Conservation (phyloP, 2,329 filamentous ascomycete genomes). For the Dactylonectria macrodidyma region DNA sequence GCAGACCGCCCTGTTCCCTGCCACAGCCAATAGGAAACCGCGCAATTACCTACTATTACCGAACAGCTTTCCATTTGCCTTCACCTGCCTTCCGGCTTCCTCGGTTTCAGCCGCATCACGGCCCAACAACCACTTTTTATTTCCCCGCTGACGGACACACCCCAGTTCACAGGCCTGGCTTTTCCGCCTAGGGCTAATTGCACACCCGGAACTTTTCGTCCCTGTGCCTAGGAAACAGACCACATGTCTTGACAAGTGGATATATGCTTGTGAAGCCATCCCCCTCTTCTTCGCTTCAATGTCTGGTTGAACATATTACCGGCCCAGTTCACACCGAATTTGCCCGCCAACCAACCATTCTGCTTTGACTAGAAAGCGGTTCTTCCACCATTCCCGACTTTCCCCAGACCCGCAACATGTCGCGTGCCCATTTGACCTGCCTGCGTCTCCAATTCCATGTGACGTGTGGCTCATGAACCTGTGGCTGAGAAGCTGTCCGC, state of each 20-base stretch:
- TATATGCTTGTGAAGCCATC: background rate
- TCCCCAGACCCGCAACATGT: constrained; percentile 33
- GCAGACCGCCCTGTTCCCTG: constrained; percentile 41
- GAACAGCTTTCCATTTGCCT: constrained; percentile 13
- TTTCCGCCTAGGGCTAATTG: constrained; percentile 9
- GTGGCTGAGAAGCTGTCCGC: constrained; percentile 16
- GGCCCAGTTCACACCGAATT: background rate
- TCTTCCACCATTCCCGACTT: background rate
- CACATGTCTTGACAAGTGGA: constrained; percentile 4
- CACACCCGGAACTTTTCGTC: constrained; percentile 7
- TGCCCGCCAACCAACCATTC: background rate
- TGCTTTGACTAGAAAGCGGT: no score
- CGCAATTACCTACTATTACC: constrained; percentile 40
- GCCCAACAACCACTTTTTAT: constrained; percentile 10
- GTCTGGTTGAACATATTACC: constrained; percentile 19
- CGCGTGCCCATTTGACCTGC: constrained; percentile 27
- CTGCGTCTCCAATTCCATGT: constrained; percentile 6
- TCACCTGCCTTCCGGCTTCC: constrained; percentile 10
- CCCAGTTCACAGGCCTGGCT: constrained; percentile 9
- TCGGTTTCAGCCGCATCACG: constrained; percentile 36
- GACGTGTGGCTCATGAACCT: constrained; percentile 22
- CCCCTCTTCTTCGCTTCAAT: background rate
- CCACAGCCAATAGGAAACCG: constrained; percentile 37
- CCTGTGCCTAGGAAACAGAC: constrained; percentile 4
- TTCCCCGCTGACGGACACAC: constrained; percentile 1